Evolutionary conservation across 148 eudicot species (phyloP), one percentile per base, ranked within the genome.

Genomic region (Camellia granthamiana): DNA sequence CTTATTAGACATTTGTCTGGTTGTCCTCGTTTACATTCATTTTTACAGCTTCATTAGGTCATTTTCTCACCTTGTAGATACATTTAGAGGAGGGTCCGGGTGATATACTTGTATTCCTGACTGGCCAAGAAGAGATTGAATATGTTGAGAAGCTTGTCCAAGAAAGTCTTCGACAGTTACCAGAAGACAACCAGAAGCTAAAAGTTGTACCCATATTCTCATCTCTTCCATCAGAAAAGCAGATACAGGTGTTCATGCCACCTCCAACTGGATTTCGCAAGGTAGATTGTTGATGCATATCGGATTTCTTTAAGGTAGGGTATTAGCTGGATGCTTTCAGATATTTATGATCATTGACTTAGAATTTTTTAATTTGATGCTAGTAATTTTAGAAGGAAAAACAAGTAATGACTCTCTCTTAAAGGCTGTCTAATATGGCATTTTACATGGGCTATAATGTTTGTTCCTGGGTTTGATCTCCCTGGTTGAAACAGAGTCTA

Each of bases 81-180:
- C 98, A 93, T 86, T 72, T 92, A 75, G 91, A 90, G 79, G 99
- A 96, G 78, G 92, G 87, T 49, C 92, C 91, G 49, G 98, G 99
- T 77, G 98, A 96, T 85, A 84, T 96, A 81, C 99, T 96, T 81
- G 98, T 92, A 82, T 96, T 96, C 85, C 89, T 96, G 84, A 92
- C 99, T 81, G 99, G 99, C 76, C 99, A 96, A 91, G 98, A 96
- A 85, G 99, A 96, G 83, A 96, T 96, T 86, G 99, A 96, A 90
- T 86, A 92, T 51, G 93, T 92, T 70, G 97, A 93, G 84, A 88
- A 94, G 80, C 92, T 96, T 84, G 84, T 93, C 78, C 86, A 83
- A 67, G 93, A 91, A 77, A 89, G 84, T 83, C 85, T 90, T 78
- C 89, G 70, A 70, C 93, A 92, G 79, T 81, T 93, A 75, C 92